Evolutionary conservation across 1,284 basidiomycete species (phyloP).

Genomic region (Rhodotorula sp.): DNA sequence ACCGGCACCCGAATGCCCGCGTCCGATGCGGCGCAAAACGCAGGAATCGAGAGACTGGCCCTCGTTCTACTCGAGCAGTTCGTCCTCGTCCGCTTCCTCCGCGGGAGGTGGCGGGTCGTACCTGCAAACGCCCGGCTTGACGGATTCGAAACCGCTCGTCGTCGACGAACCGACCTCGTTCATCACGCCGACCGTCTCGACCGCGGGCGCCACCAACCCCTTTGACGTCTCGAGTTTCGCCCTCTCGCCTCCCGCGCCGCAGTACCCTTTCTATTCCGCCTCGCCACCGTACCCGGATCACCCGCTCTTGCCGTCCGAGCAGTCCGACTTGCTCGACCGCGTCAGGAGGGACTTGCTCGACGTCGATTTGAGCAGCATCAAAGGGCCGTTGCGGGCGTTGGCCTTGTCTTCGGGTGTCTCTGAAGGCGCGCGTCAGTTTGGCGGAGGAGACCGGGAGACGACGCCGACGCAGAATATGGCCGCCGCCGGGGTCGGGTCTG

Average conservation of each 20-base stretch:
- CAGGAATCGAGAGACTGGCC: conserved; percentile 30
- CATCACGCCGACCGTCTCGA: not conserved
- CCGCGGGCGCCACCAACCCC: not conserved
- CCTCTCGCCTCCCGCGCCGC: conserved; percentile 12
- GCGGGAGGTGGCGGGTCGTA: conserved; percentile 1
- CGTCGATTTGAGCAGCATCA: conserved; percentile 33
- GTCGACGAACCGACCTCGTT: conserved; percentile 17
- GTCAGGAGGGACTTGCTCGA: conserved; percentile 32
- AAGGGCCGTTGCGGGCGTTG: conserved; percentile 35
- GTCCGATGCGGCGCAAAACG: conserved; percentile 26
- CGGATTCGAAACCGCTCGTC: not conserved
- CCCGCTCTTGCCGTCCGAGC: conserved; percentile 33
- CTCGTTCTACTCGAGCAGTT: conserved; percentile 23
- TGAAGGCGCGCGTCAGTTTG: not conserved
- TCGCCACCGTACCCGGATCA: conserved; percentile 30
- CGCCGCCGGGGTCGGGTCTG: too few relatives aligned
- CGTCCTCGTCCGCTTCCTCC: conserved; percentile 9
- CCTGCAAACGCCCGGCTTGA: conserved; percentile 1
- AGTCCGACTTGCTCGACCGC: conserved; percentile 37
- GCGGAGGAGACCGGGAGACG: conserved; percentile 12
- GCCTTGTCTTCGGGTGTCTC: conserved; percentile 12
- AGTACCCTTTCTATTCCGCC: not conserved
- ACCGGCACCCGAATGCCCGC: conserved; percentile 17
- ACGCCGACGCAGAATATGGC: conserved; percentile 7
- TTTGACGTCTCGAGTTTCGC: conserved; percentile 23